These are phyloP conservation scores for Paracoccidioides lutzii DNA, from an alignment of 2,329 filamentous ascomycete genomes.

Conservation along the genomic window DNA sequence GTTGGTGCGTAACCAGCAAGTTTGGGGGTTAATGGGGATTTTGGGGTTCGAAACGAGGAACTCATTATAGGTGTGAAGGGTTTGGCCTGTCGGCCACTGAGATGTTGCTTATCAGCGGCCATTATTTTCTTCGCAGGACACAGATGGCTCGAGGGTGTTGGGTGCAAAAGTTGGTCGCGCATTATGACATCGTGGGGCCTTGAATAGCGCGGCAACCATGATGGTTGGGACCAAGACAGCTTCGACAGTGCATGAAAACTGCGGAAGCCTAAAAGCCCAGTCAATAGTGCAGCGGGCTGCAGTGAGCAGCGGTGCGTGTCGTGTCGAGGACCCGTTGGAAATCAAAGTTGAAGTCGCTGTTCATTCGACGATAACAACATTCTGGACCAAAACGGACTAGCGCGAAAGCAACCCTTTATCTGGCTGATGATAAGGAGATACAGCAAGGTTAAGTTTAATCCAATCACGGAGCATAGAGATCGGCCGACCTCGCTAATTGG, in stretches of 20 bases:
- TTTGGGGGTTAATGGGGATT: conserved; percentile 47
- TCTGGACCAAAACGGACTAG: background rate
- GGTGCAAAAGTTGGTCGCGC: conserved; percentile 25
- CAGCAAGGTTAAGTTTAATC: too few relatives aligned
- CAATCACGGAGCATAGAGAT: too few relatives aligned
- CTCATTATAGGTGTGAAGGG: conserved; percentile 58
- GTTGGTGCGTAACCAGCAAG: conserved; percentile 31
- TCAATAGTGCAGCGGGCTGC: background rate
- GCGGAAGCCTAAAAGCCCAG: background rate
- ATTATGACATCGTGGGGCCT: conserved; percentile 35
- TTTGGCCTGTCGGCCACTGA: conserved; percentile 38
- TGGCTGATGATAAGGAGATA: too few relatives aligned
- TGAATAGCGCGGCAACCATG: conserved; percentile 22
- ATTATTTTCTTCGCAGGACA: conserved; percentile 20
- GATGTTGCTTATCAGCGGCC: conserved; percentile 40
- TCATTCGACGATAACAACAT: background rate
- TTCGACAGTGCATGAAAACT: background rate
- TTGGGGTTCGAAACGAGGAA: conserved; percentile 43
- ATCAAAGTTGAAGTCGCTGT: background rate
- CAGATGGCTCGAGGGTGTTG: conserved; percentile 17
- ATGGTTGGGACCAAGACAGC: conserved; percentile 18
- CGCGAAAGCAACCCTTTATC: background rate
- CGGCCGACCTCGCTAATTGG: too few relatives aligned
- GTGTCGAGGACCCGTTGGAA: background rate
- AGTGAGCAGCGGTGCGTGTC: background rate